phyloP scores from a whole-genome alignment of 148 eudicot genomes.

The Amaranthus palmeri region DNA sequence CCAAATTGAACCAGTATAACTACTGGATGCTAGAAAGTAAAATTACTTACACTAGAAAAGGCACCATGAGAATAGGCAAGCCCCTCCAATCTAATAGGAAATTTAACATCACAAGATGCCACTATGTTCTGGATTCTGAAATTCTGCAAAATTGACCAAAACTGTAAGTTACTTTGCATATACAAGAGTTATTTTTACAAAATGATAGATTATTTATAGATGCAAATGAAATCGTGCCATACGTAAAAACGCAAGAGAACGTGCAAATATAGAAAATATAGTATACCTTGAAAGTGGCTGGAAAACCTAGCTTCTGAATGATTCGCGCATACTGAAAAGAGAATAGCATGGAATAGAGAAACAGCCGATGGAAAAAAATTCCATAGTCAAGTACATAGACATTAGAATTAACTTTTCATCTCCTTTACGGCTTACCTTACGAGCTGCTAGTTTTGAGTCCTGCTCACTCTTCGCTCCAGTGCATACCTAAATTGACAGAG shows the following conservation, averaged over 20 bases:
- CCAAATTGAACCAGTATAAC: too few relatives aligned
- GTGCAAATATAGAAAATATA: neutral
- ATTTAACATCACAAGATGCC: conserved; percentile 70
- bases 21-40: neutral
- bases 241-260: neutral
- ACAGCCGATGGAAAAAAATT: neutral
- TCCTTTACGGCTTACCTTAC: conserved; percentile 41
- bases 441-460: conserved; percentile 65
- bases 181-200: neutral
- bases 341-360: neutral
- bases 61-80: conserved; percentile 59
- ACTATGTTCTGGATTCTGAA: conserved; percentile 81
- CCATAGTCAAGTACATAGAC: neutral
- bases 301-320: conserved; percentile 73
- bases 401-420: neutral
- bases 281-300: conserved; percentile 68
- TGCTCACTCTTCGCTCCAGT: conserved; percentile 83
- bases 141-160: conserved; percentile 35
- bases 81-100: conserved; percentile 72
- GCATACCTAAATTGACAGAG: conserved; percentile 45
- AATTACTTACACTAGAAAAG: conserved; percentile 59
- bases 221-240: neutral
- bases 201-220: neutral
- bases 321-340: conserved; percentile 66
- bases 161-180: neutral